Conservation (phyloP, 1,139 yeast genomes). For the Geotrichum candidum region DNA sequence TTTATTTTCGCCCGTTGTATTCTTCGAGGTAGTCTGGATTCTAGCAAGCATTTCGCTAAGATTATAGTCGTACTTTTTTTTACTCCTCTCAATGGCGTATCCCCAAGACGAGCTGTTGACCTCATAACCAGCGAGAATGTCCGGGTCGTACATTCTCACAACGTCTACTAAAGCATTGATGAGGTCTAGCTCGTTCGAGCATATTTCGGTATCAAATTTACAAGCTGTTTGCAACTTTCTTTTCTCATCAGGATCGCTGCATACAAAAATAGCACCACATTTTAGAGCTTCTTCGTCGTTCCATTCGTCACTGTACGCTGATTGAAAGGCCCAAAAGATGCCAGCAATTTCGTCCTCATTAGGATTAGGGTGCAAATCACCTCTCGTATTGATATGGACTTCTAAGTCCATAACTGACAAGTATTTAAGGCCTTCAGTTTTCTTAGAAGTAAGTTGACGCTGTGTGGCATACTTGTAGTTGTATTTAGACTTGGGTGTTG, state of each 20-base stretch:
- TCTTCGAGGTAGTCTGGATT: constrained; percentile 29
- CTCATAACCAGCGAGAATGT: constrained; percentile 80
- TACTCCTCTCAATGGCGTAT: constrained; percentile 64
- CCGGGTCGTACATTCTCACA: constrained; percentile 74
- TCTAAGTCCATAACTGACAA: constrained; percentile 60
- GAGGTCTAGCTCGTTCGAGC: constrained; percentile 48
- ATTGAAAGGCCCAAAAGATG: constrained; percentile 53
- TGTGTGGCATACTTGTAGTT: constrained; percentile 23
- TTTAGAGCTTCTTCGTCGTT: constrained; percentile 17
- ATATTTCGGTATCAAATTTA: constrained; percentile 24
- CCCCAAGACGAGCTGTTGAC: constrained; percentile 85
- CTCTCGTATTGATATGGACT: constrained; percentile 54
- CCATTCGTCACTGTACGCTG: constrained; percentile 8
- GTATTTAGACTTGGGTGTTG: constrained; percentile 19
- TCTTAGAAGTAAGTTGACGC: constrained; percentile 12
- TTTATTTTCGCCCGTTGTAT: constrained; percentile 51
- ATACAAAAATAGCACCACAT: constrained; percentile 25
- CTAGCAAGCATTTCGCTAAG: constrained; percentile 46
- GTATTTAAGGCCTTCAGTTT: constrained; percentile 35
- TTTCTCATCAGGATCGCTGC: constrained; percentile 16
- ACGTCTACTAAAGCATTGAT: constrained; percentile 48
- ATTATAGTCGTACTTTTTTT: constrained; percentile 44
- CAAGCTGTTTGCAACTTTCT: constrained; percentile 17
- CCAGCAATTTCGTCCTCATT: constrained; percentile 49
- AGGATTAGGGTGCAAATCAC: constrained; percentile 60